Evolutionary conservation across 2,329 filamentous ascomycete genomes (phyloP).

Genomic region (Podosphaera fusca): DNA sequence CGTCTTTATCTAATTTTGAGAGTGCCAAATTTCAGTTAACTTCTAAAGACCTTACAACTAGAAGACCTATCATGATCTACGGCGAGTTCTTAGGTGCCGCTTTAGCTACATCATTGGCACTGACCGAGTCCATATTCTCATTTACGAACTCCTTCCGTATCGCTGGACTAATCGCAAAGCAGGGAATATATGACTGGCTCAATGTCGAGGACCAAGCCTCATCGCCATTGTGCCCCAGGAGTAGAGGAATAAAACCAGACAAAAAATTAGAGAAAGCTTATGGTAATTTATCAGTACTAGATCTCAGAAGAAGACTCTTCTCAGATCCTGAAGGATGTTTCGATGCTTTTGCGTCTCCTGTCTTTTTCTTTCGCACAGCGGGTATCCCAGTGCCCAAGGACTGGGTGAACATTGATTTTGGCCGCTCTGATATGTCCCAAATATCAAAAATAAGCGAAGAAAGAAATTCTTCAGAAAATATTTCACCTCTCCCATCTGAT

Average conservation of each 20-base stretch:
- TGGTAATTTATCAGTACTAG: slow-evolving; percentile 9
- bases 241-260: too few species aligned
- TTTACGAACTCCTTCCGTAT: slow-evolving; percentile 19
- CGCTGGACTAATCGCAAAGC: slow-evolving; percentile 30
- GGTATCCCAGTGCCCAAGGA: slow-evolving; percentile 14
- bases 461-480: background rate
- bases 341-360: slow-evolving; percentile 35
- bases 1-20: background rate
- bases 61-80: slow-evolving; percentile 20
- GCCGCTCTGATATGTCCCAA: background rate
- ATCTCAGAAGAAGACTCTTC: slow-evolving; percentile 26
- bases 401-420: slow-evolving; percentile 5
- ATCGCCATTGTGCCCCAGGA: background rate
- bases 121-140: slow-evolving; percentile 27
- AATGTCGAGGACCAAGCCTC: slow-evolving; percentile 25
- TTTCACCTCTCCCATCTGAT: background rate
- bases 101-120: slow-evolving; percentile 30
- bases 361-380: slow-evolving; percentile 32
- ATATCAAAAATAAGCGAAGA: background rate
- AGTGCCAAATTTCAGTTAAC: slow-evolving; percentile 16
- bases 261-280: background rate
- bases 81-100: slow-evolving; percentile 34
- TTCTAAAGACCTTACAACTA: background rate
- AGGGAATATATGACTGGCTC: slow-evolving; percentile 43
- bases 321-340: slow-evolving; percentile 25